Evolutionary conservation across 2,329 filamentous ascomycete species (phyloP).

Genomic region (Pezicula neosporulosa): DNA sequence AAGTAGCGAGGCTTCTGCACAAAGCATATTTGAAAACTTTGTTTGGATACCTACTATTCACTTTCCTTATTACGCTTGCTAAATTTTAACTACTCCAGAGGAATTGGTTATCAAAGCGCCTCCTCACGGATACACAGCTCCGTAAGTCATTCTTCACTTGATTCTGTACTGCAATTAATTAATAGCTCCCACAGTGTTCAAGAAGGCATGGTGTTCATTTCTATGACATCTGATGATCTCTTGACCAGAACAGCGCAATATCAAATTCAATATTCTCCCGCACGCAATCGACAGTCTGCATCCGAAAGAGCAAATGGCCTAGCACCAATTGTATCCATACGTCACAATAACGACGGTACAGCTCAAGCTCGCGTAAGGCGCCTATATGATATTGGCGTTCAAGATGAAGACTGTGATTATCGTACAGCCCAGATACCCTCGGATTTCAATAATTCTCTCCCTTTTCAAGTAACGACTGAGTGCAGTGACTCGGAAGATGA

Average conservation of each 20-base stretch:
- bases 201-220: slow-evolving; percentile 88
- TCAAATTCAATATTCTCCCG: slow-evolving; percentile 60
- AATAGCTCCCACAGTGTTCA: slow-evolving; percentile 57
- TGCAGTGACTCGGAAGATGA: slow-evolving; percentile 57
- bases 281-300: slow-evolving; percentile 14
- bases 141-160: slow-evolving; percentile 53
- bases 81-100: slow-evolving; percentile 27
- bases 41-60: too few species aligned
- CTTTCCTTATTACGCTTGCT: too few species aligned
- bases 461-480: slow-evolving; percentile 54
- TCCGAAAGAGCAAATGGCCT: slow-evolving; percentile 26
- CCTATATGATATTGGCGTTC: slow-evolving; percentile 37
- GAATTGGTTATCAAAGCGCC: slow-evolving; percentile 88
- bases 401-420: slow-evolving; percentile 34
- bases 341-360: slow-evolving; percentile 48
- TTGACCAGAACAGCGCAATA: slow-evolving; percentile 71
- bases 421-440: slow-evolving; percentile 52
- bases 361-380: slow-evolving; percentile 42
- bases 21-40: too few species aligned
- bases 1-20: too few species aligned
- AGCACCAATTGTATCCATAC: slow-evolving; percentile 45
- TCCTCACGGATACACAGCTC: slow-evolving; percentile 74
- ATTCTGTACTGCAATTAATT: not conserved
- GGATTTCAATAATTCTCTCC: slow-evolving; percentile 47
- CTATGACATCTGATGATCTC: slow-evolving; percentile 79